A percentile compares a stretch with the other conserved stretches of the same genome.
phyloP scores from a whole-genome alignment of 2,329 filamentous ascomycete species.

The Xylariaceae sp. region DNA sequence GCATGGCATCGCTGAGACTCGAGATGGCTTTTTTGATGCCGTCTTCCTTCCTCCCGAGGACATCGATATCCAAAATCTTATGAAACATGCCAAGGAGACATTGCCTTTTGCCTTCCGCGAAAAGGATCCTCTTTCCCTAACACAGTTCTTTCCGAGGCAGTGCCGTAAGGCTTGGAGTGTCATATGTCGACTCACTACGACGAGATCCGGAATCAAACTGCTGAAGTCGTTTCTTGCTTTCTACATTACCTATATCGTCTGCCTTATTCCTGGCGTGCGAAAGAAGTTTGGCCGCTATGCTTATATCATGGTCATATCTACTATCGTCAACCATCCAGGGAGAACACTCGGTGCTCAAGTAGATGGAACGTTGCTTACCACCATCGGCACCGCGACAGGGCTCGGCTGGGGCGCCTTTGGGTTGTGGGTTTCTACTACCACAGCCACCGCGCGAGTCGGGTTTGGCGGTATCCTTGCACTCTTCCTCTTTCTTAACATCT shows the following conservation, averaged over 20 bases:
- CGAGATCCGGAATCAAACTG: conserved; percentile 58
- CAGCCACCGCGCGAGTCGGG: conserved; percentile 51
- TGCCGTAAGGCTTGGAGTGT: conserved; percentile 53
- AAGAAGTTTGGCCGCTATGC: conserved; percentile 60
- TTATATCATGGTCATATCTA: conserved; percentile 63
- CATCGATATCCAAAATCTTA: conserved; percentile 48
- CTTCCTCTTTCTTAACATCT: conserved; percentile 62
- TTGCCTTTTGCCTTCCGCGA: conserved; percentile 56
- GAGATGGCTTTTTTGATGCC: conserved; percentile 57
- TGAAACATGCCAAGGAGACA: conserved; percentile 50
- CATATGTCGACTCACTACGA: conserved; percentile 51
- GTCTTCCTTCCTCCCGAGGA: conserved; percentile 53
- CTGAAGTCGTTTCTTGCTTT: conserved; percentile 63
- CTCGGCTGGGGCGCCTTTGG: conserved; percentile 63
- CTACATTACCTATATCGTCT: conserved; percentile 62
- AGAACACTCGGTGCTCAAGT: conserved; percentile 63
- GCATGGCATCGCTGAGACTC: conserved; percentile 52
- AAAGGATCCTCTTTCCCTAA: conserved; percentile 54
- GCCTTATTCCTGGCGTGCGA: conserved; percentile 56
- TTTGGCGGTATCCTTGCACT: conserved; percentile 62
- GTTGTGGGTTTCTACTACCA: conserved; percentile 60
- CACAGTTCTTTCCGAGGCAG: conserved; percentile 55
- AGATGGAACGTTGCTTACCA: conserved; percentile 61
- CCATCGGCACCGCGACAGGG: conserved; percentile 59
- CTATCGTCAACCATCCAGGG: conserved; percentile 64